Base-by-base conservation (phyloP, 768 basidiomycete species). In the Lanmaoa rubissima region DNA sequence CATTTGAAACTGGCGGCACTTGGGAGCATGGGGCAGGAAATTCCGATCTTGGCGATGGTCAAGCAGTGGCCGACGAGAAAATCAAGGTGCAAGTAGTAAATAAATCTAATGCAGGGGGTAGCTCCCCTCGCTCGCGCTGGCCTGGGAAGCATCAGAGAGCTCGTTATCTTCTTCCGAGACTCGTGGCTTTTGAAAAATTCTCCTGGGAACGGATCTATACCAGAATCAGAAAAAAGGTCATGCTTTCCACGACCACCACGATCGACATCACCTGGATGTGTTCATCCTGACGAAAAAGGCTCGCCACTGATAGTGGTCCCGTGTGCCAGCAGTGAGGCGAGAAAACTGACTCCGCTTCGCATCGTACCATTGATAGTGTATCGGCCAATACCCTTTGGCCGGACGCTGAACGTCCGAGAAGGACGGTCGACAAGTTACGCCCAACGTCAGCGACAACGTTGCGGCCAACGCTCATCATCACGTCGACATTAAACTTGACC, bases 341-440 rank as follows among this genome's bases (percentile, higher is more conserved):
- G 41, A 36, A 47, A 39, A 24, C 11, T 5, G n/a, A 24, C 28
- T 24, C 16, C 10, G 14, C 31, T 62, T 58, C 45, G 48, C 40
- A 50, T 60, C 46, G 42, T 47, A 13, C 41, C 36, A 44, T 55
- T 48, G 61, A 64, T 61, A 58, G 48, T 50, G 48, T 65, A 56
- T 67, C 65, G 44, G 7, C 62, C 62, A 59, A 61, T 68, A 11
- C 48, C 38, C 54, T 40, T 57, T 35, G 48, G 32, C 49, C 50
- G 16, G 19, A 36, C 45, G 14, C 42, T 32, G 40, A 28, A 16
- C 34, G 5, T 26, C 60, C 66, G 58, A 65, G 46, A 61, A 61
- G 61, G 54, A 49, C 53, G 53, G 55, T 36, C 26, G 21, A 49
- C 44, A 19, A 38, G 16, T 59, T 57, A 48, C 58, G 63, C 51